Conservation (phyloP, 2,329 filamentous ascomycete genomes). For the Alternaria sp. region DNA sequence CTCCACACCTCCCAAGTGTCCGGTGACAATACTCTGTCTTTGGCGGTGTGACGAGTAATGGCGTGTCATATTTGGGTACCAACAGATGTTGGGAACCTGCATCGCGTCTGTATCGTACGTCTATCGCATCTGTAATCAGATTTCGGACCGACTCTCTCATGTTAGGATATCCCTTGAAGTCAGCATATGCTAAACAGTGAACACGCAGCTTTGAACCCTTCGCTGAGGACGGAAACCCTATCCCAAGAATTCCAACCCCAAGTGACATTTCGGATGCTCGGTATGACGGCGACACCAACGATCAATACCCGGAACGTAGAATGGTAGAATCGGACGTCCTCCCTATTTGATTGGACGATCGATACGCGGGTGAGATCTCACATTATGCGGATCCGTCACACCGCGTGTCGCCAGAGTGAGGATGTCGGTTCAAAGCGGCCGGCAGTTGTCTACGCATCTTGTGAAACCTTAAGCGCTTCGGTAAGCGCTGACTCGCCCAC, state of each 20-base stretch:
- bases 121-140: background rate
- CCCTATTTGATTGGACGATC: background rate
- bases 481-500: slow-evolving; percentile 3
- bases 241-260: background rate
- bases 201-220: background rate
- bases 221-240: background rate
- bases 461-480: slow-evolving; percentile 10
- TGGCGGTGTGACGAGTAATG: background rate
- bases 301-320: background rate
- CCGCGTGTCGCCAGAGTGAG: background rate
- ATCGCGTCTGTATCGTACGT: background rate
- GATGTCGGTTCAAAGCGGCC: background rate
- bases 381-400: slow-evolving; percentile 3
- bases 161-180: background rate
- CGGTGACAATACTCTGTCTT: background rate
- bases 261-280: background rate
- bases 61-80: background rate
- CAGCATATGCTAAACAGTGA: background rate
- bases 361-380: background rate
- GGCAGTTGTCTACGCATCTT: slow-evolving; percentile 1
- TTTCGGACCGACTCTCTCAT: background rate
- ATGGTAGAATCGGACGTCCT: background rate
- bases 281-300: background rate
- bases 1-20: background rate
- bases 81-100: background rate